Conservation (phyloP, 495 filamentous ascomycete species). For the Trypethelium eluteriae region DNA sequence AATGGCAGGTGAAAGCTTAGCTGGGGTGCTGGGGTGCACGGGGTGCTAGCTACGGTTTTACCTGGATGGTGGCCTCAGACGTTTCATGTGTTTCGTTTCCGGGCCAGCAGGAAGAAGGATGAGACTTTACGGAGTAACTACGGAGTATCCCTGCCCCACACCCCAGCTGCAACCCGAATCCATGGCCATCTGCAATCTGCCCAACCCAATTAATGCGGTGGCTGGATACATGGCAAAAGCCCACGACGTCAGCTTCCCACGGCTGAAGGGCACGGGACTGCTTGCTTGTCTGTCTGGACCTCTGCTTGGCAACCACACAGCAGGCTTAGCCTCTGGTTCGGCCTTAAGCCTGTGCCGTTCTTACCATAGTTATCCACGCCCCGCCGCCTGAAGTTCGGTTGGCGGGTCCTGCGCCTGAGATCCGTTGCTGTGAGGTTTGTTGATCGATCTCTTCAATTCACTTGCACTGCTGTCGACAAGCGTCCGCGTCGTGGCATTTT, state of each 20-base stretch:
- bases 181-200: too few species aligned
- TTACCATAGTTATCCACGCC: background rate
- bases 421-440: slow-evolving; percentile 7
- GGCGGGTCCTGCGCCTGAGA: background rate
- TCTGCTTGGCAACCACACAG: too few species aligned
- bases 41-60: too few species aligned
- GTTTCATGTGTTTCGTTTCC: background rate
- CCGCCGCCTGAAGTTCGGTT: background rate
- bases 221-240: background rate
- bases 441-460: background rate
- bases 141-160: too few species aligned
- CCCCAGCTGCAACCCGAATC: too few species aligned
- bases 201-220: background rate
- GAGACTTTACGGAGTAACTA: background rate
- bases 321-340: background rate
- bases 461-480: background rate
- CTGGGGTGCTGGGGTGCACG: too few species aligned
- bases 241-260: background rate
- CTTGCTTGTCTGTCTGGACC: too few species aligned
- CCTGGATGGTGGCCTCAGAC: too few species aligned
- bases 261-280: too few species aligned
- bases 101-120: background rate
- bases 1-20: too few species aligned
- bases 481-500: background rate
- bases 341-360: background rate